phyloP scores from a whole-genome alignment of 106 monocot genomes.

The Dioscorea zingiberensis region DNA sequence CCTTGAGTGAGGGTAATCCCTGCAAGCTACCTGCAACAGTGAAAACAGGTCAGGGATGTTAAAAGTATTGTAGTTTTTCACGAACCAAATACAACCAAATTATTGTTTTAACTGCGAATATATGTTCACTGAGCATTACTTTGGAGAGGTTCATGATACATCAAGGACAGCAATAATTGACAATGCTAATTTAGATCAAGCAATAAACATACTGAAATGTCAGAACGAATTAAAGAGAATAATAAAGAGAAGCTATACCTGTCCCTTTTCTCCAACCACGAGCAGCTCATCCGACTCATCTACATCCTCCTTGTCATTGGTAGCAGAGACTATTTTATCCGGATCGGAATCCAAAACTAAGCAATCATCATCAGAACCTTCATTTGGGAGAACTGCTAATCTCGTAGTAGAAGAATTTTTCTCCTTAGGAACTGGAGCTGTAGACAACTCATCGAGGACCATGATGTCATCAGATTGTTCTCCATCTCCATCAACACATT shows the following conservation, averaged over 20 bases:
- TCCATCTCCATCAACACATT: not conserved
- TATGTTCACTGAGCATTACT: too few relatives aligned
- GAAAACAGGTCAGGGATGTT: too few relatives aligned
- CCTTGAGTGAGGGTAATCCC: conserved; percentile 75
- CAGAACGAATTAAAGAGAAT: not conserved
- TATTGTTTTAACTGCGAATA: too few relatives aligned
- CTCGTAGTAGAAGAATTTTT: not conserved
- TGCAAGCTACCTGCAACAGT: conserved; percentile 54
- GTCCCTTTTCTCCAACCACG: conserved; percentile 48
- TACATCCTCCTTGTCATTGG: not conserved
- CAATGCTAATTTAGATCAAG: too few relatives aligned
- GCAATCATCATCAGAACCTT: conserved; percentile 39
- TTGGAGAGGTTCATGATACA: too few relatives aligned
- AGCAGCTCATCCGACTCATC: conserved; percentile 35
- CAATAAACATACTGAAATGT: too few relatives aligned
- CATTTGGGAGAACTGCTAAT: not conserved
- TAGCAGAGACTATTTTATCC: conserved; percentile 15
- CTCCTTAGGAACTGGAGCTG: not conserved
- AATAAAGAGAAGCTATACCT: conserved; percentile 20
- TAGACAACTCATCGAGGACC: conserved; percentile 11
- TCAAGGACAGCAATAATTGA: too few relatives aligned
- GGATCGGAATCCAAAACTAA: conserved; percentile 45
- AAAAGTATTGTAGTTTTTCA: too few relatives aligned
- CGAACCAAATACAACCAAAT: too few relatives aligned
- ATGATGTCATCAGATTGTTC: conserved; percentile 1